phyloP scores from a whole-genome alignment of 371 early-diverging fungal species.

The Mucor lusitanicus region DNA sequence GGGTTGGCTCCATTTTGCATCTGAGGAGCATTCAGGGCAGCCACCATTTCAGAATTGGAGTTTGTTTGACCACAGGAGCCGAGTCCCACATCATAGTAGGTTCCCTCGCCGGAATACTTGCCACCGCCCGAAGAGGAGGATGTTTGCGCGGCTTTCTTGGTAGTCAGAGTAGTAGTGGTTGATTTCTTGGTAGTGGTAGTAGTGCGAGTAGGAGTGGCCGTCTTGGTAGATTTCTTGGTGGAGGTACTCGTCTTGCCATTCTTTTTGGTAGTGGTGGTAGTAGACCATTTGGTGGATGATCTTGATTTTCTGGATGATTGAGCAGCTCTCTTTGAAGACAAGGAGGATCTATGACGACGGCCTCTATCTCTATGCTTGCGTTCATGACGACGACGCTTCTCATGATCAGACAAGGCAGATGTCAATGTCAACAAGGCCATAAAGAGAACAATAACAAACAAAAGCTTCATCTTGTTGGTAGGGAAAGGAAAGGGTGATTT shows the following conservation, averaged over 20 bases:
- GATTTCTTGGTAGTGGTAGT: not conserved
- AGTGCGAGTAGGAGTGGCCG: not conserved
- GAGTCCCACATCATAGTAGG: slow-evolving; percentile 32
- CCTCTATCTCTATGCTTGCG: not conserved
- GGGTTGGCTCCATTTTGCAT: slow-evolving; percentile 41
- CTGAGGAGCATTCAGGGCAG: slow-evolving; percentile 40
- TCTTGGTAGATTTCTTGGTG: not conserved
- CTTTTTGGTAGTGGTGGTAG: not conserved
- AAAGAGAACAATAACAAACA: not conserved
- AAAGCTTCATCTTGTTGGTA: not conserved
- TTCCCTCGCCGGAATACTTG: slow-evolving; percentile 37
- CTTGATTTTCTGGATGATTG: not conserved
- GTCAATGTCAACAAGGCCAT: not conserved
- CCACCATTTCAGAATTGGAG: slow-evolving; percentile 26
- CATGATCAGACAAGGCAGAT: slow-evolving; percentile 1
- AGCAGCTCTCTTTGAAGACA: not conserved
- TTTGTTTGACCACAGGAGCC: slow-evolving; percentile 38
- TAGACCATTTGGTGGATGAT: not conserved
- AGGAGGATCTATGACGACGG: not conserved
- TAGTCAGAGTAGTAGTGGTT: not conserved
- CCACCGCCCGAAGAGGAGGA: not conserved
- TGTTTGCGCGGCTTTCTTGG: not conserved
- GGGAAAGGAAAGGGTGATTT: not conserved
- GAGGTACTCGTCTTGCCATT: not conserved
- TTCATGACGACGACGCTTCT: not conserved